A percentile compares a stretch with the other conserved stretches of the same genome.
Conservation (phyloP, 306 rosid genomes). For the Dalbergia oliveri region DNA sequence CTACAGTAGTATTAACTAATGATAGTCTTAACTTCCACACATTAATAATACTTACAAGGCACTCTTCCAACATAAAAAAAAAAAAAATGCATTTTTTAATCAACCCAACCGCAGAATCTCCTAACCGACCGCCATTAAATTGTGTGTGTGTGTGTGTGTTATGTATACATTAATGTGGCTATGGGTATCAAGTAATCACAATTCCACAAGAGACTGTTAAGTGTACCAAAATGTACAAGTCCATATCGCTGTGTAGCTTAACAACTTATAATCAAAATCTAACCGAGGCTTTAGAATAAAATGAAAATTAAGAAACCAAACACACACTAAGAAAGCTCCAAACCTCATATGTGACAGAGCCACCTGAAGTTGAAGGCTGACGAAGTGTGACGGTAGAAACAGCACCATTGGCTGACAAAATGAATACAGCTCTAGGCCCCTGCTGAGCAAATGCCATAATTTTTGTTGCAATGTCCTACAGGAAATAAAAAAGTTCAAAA, state of each 20-base stretch:
- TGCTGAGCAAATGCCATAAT: constrained; percentile 88
- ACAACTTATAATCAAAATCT: neutral
- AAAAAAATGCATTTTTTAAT: neutral
- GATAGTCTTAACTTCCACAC: neutral
- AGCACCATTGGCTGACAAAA: constrained; percentile 87
- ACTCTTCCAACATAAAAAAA: neutral
- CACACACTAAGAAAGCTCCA: constrained; percentile 11
- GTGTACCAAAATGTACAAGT: neutral
- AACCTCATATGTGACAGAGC: constrained; percentile 89
- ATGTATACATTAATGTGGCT: neutral
- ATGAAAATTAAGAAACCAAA: neutral
- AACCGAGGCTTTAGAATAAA: neutral
- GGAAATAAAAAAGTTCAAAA: constrained; percentile 1
- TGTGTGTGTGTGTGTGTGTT: neutral
- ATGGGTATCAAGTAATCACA: neutral
- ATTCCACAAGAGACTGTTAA: neutral
- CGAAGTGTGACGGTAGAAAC: constrained; percentile 87
- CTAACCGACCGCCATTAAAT: constrained; percentile 4
- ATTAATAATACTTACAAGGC: neutral
- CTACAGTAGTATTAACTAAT: neutral
- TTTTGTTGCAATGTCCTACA: constrained; percentile 80
- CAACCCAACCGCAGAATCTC: constrained; percentile 7
- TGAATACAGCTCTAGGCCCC: constrained; percentile 77
- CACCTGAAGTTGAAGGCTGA: constrained; percentile 86
- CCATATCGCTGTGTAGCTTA: neutral